phyloP scores from a whole-genome alignment of 352 stramenopile species.

The Globisporangium cederbergense region DNA sequence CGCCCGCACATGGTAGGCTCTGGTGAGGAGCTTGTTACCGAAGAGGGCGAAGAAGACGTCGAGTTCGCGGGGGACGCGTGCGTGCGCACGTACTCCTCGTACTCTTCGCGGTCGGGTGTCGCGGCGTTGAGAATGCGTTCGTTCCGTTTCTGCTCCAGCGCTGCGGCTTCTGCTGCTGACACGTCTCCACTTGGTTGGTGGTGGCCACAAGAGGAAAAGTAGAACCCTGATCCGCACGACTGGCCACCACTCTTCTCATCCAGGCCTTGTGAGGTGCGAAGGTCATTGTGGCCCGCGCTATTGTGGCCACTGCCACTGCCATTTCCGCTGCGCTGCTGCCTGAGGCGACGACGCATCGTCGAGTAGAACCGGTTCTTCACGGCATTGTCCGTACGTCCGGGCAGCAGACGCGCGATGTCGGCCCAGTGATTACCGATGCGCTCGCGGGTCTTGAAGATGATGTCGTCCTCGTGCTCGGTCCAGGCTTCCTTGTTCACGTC shows the following conservation, averaged over 20 bases:
- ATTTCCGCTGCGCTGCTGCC: constrained; percentile 39
- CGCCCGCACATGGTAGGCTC: not conserved
- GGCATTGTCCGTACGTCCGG: constrained; percentile 94
- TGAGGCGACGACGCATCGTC: constrained; percentile 63
- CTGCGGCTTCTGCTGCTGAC: not conserved
- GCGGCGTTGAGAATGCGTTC: not conserved
- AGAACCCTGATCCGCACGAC: not conserved
- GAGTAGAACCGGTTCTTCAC: constrained; percentile 96
- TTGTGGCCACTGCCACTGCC: not conserved
- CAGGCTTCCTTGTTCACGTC: constrained; percentile 94
- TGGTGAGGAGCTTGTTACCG: not conserved
- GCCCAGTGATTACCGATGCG: constrained; percentile 95
- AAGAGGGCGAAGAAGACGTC: not conserved
- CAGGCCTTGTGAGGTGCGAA: not conserved
- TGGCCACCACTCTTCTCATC: not conserved
- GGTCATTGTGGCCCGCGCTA: not conserved
- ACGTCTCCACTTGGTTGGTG: not conserved
- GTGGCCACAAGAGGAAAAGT: not conserved
- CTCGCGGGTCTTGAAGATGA: constrained; percentile 75
- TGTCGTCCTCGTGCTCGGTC: constrained; percentile 90
- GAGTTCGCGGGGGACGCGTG: not conserved
- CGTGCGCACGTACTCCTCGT: not conserved
- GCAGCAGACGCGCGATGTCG: constrained; percentile 94
- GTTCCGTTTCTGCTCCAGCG: no score
- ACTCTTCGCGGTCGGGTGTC: not conserved